Base-by-base conservation (phyloP, 192 early-diverging fungal genomes). In the Gigaspora rosea region DNA sequence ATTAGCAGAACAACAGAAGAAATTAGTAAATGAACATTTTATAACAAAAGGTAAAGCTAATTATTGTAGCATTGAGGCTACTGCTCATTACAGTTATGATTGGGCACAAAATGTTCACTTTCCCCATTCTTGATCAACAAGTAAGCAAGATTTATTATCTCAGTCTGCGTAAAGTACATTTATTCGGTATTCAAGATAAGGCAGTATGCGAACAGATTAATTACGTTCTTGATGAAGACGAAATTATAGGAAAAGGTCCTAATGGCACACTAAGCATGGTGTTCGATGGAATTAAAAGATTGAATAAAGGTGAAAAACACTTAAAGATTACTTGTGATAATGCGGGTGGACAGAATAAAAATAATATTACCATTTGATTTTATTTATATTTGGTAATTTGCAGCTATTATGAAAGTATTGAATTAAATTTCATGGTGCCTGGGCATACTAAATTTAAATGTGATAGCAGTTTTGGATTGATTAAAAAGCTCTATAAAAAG, bases 361-460 rank as follows among this genome's bases (percentile, higher is more conserved):
- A 74, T 16, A 74, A 48, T 61, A 33, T n/a, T n/a, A n/a, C n/a
- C n/a, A n/a, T n/a, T n/a, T n/a, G n/a, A n/a, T n/a, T n/a, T n/a
- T n/a, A n/a, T n/a, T n/a, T n/a, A n/a, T n/a, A n/a, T n/a, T n/a
- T n/a, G n/a, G n/a, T n/a, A n/a, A n/a, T n/a, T n/a, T n/a, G n/a
- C n/a, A n/a, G n/a, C n/a, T n/a, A n/a, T n/a, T n/a, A n/a, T n/a
- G n/a, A n/a, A n/a, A n/a, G n/a, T n/a, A n/a, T n/a, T n/a, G n/a
- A n/a, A n/a, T n/a, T n/a, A n/a, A n/a, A n/a, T n/a, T n/a, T n/a
- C n/a, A n/a, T n/a, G n/a, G n/a, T n/a, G 18, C 36, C 15, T 8
- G 72, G 58, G 9, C 72, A 78, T 78, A 78, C 67, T 48, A 78
- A 78, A 69, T 78, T 78, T n/a, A 78, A 78, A 7, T 69, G 50